Evolutionary conservation across 208 protist species (phyloP).

Genomic region (Acanthamoeba triangularis): DNA sequence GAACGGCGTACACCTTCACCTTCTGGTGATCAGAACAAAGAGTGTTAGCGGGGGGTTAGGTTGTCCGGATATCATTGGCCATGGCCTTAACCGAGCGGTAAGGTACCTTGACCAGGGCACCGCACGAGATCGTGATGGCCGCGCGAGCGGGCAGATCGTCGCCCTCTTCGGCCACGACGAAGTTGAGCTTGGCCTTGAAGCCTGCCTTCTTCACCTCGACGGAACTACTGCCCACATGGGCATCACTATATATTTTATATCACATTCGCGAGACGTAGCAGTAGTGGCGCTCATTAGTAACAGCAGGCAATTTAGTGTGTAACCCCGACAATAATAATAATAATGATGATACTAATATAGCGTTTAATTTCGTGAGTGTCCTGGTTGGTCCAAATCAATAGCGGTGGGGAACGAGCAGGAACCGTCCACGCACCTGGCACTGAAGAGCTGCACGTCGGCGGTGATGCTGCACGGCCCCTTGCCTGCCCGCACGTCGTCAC

Average conservation of each 20-base stretch:
- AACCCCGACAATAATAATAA: too few relatives aligned
- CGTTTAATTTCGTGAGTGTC: not conserved
- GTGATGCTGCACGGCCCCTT: conserved; percentile 18
- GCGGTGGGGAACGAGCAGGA: not conserved
- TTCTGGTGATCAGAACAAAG: too few relatives aligned
- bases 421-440: not conserved
- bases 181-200: conserved; percentile 17
- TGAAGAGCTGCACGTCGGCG: not conserved
- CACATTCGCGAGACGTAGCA: too few relatives aligned
- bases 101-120: conserved; percentile 6
- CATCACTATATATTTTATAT: not conserved
- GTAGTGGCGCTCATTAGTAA: not conserved
- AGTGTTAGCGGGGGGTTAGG: too few relatives aligned
- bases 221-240: not conserved
- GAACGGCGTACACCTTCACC: conserved; percentile 26
- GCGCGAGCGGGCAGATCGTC: conserved; percentile 2
- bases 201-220: conserved; percentile 2
- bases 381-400: not conserved
- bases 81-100: too few relatives aligned
- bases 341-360: too few relatives aligned
- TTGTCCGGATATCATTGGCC: too few relatives aligned
- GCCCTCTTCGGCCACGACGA: not conserved
- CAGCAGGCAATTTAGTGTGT: too few relatives aligned
- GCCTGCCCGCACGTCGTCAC: conserved; percentile 33
- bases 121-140: not conserved